phyloP scores from a whole-genome alignment of 805 yeast genomes.

The Osmozyma mogii region DNA sequence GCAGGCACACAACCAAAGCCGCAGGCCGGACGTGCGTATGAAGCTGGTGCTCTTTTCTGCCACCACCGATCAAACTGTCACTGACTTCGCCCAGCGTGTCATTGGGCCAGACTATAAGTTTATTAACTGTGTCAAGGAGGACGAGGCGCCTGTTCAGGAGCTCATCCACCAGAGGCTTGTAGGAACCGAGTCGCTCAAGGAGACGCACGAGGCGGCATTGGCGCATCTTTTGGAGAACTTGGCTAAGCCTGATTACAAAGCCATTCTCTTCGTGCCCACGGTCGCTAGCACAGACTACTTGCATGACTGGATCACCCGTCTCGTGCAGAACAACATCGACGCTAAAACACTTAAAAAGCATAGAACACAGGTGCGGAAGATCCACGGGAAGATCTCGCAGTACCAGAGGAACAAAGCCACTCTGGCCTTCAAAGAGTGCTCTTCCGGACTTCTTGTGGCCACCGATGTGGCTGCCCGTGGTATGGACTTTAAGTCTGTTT shows the following conservation, averaged over 20 bases:
- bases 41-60: conserved; percentile 83
- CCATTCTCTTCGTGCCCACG: conserved; percentile 78
- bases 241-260: conserved; percentile 49
- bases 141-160: conserved; percentile 70
- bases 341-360: conserved; percentile 13
- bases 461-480: conserved; percentile 97
- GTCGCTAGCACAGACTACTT: conserved; percentile 58
- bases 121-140: conserved; percentile 67
- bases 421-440: conserved; percentile 37
- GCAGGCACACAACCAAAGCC: conserved; percentile 16
- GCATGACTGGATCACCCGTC: conserved; percentile 28
- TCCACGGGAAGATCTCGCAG: conserved; percentile 76
- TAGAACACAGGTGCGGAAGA: conserved; percentile 19
- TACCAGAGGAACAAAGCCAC: conserved; percentile 55
- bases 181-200: conserved; percentile 45
- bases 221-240: conserved; percentile 38
- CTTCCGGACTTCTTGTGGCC: conserved; percentile 58
- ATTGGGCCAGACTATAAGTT: conserved; percentile 47
- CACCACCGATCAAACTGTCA: conserved; percentile 67
- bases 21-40: conserved; percentile 18
- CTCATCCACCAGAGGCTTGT: conserved; percentile 64
- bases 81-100: conserved; percentile 51
- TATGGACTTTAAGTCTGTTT: conserved; percentile 84
- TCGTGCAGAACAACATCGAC: conserved; percentile 9
- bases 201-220: conserved; percentile 52